Base-by-base conservation (phyloP, 495 filamentous ascomycete genomes). In the Penicillium waksmanii region DNA sequence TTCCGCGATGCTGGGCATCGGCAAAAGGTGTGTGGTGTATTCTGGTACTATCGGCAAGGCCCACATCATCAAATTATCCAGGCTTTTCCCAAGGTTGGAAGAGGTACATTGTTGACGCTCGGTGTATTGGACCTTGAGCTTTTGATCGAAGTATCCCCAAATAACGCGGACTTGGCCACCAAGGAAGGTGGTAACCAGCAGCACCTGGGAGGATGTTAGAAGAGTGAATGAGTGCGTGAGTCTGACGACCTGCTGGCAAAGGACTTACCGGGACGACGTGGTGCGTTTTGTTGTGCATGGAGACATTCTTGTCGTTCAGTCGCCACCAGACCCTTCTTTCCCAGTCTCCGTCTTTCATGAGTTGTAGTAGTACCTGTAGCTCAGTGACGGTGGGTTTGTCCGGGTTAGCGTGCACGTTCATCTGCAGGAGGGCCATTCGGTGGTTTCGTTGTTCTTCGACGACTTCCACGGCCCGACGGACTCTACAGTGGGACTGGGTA, bases 151-250 rank as follows among this genome's bases (percentile, higher is more conserved):
- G 50, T 36, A 25, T 1, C 57, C 50, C 12, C 13, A 36, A 1
- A 59, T n/a, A 5, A 59, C 48, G 6, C 57, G 57, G 18, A 31
- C 50, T 47, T 59, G 25, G 19, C 38, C 57, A n/a, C 57, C 57
- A 3, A 6, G n/a, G 49, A 53, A 53, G 6, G 38, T 8, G 5
- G 40, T 11, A 10, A 59, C 31, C n/a, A 59, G n/a, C 9, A 59
- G 57, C 0, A 48, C 36, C 56, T 58, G 35, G 1, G 12, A 38
- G 31, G 5, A 15, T 36, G 33, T n/a, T 18, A 44, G 38, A 33
- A 36, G 10, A 9, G 12, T 54, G 35, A 54, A 43, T 7, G 40
- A 43, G 15, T 25, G 36, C 23, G 23, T 23, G 23, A 23, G 23
- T 3, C 23, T 23, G 23, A 23, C 23, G 23, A 13, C 44, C 17